Conservation (phyloP, 176 grass and related monocot species). For the Oryza brachyantha region DNA sequence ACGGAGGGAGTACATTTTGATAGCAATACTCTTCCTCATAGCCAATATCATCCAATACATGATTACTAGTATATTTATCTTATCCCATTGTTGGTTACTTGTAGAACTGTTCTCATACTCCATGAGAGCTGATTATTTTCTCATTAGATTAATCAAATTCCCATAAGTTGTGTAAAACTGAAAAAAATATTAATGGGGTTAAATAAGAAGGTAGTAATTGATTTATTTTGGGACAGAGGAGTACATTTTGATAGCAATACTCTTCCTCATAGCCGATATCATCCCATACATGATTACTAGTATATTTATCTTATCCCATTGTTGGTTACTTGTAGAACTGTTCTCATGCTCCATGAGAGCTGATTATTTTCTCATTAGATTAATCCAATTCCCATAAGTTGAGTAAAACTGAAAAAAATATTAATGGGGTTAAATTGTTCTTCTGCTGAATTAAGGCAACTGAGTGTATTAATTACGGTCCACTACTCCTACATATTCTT, state of each 20-base stretch:
- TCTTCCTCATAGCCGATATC: not conserved
- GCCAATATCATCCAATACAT: not conserved
- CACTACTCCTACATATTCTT: conserved; percentile 10
- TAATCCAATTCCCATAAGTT: not conserved
- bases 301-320: not conserved
- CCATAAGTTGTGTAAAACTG: not conserved
- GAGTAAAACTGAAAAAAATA: not conserved
- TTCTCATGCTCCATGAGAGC: not conserved
- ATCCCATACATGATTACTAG: not conserved
- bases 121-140: conserved; percentile 6
- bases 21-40: not conserved
- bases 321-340: not conserved
- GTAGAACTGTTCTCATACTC: not conserved
- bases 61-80: conserved; percentile 3
- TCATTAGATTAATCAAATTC: not conserved
- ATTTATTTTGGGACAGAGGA: too few relatives aligned
- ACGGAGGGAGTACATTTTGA: not conserved
- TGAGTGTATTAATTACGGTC: not conserved
- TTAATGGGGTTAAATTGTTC: not conserved
- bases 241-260: not conserved
- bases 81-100: not conserved
- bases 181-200: not conserved
- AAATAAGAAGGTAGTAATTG: too few relatives aligned
- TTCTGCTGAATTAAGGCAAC: conserved; percentile 6
- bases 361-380: conserved; percentile 23